Conservation (phyloP, 768 basidiomycete species). For the Sarcodon aspratus region DNA sequence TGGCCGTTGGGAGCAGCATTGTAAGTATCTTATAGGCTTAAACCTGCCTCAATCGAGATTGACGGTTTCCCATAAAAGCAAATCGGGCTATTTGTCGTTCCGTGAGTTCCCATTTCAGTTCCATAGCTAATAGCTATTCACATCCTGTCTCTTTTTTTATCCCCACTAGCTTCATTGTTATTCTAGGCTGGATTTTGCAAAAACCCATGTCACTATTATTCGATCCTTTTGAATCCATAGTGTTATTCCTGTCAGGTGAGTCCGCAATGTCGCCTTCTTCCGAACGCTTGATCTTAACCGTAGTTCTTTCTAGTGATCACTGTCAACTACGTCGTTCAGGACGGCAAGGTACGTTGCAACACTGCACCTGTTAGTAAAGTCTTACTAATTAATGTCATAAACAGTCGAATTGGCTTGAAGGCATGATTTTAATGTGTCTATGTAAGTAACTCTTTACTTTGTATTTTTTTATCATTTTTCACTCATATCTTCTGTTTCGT, state of each 20-base stretch:
- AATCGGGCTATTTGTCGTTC: slow-evolving; percentile 79
- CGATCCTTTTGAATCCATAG: slow-evolving; percentile 81
- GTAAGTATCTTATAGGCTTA: slow-evolving; percentile 27
- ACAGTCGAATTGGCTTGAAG: slow-evolving; percentile 80
- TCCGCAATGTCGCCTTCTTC: neutral
- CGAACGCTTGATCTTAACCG: no score
- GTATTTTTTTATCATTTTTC: slow-evolving; percentile 1
- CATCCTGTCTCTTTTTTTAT: neutral
- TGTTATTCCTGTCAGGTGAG: slow-evolving; percentile 36
- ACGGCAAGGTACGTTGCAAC: slow-evolving; percentile 27
- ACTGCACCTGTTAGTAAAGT: no score
- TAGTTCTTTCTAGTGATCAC: slow-evolving; percentile 39
- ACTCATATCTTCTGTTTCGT: slow-evolving; percentile 11
- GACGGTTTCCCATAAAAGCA: slow-evolving; percentile 34
- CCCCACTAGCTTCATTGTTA: slow-evolving; percentile 49
- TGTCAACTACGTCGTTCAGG: slow-evolving; percentile 71
- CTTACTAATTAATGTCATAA: no score
- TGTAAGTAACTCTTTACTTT: slow-evolving; percentile 7
- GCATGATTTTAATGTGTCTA: slow-evolving; percentile 59
- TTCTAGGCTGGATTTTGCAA: slow-evolving; percentile 70
- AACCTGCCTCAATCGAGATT: neutral
- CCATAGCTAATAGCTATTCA: neutral
- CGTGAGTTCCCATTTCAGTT: slow-evolving; percentile 30
- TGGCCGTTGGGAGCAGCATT: slow-evolving; percentile 82
- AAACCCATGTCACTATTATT: slow-evolving; percentile 77